Evolutionary conservation across 441 rosid species (phyloP).

Genomic region (Brassica hybrid): DNA sequence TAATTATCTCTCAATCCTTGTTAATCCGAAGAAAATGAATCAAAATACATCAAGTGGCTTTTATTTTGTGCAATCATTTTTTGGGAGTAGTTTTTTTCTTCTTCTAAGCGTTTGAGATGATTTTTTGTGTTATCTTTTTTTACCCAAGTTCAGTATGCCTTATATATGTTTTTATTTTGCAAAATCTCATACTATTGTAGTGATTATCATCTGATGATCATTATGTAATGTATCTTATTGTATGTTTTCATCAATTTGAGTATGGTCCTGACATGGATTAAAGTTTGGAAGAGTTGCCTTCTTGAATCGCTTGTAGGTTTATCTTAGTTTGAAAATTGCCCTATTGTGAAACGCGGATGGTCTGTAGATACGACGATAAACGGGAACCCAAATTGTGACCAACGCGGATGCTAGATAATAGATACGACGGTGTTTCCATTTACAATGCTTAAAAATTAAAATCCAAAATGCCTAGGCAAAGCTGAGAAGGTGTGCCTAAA

Average conservation of each 20-base stretch:
- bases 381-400: too few species aligned
- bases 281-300: too few species aligned
- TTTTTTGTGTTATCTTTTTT: constrained; percentile 27
- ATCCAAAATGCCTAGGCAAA: too few species aligned
- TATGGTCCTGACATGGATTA: too few species aligned
- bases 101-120: constrained; percentile 35
- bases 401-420: too few species aligned
- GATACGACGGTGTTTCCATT: too few species aligned
- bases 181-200: not conserved
- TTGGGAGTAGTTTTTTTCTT: constrained; percentile 6
- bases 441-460: too few species aligned
- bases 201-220: not conserved
- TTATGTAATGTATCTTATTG: not conserved
- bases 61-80: constrained; percentile 25
- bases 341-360: too few species aligned
- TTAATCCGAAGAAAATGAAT: constrained; percentile 17
- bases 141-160: constrained; percentile 7
- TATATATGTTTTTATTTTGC: constrained; percentile 23
- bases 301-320: too few species aligned
- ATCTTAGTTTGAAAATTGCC: too few species aligned
- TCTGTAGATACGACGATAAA: too few species aligned
- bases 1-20: not conserved
- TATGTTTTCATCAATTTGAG: not conserved
- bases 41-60: constrained; percentile 24
- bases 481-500: too few species aligned